Percentiles rank a stretch among this genome's conserved stretches.
These are phyloP conservation scores for Papiliotrema terrestris DNA, from an alignment of 1,284 basidiomycete species.

Conservation along the genomic window DNA sequence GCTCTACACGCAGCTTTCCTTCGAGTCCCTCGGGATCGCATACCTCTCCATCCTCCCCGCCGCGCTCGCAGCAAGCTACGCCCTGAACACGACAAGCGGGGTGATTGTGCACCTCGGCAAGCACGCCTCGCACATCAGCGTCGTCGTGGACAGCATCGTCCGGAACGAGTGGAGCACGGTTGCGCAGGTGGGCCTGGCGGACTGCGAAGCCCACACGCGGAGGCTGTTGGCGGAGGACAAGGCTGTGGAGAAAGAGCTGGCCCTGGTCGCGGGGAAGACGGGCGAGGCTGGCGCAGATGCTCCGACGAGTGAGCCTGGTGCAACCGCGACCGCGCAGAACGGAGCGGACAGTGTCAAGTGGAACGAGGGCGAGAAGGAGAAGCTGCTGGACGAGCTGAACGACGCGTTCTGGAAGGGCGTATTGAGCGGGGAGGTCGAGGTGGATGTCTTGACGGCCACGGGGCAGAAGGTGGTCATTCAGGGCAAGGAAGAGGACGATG, in stretches of 20 bases:
- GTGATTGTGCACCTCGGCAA: constrained; percentile 81
- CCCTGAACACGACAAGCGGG: constrained; percentile 72
- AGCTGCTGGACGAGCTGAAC: constrained; percentile 33
- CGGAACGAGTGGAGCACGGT: constrained; percentile 60
- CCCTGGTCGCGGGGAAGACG: constrained; percentile 52
- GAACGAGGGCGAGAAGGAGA: constrained; percentile 26
- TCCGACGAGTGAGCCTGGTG: not conserved
- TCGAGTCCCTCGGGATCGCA: constrained; percentile 92
- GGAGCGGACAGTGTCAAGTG: not conserved
- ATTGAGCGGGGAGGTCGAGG: constrained; percentile 34
- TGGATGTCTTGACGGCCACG: constrained; percentile 34
- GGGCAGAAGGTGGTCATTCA: constrained; percentile 14
- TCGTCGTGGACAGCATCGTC: constrained; percentile 70
- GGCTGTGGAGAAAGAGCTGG: constrained; percentile 60
- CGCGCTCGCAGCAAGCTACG: constrained; percentile 78
- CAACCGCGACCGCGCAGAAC: too few species aligned
- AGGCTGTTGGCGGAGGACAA: constrained; percentile 64
- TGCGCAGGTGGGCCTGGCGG: constrained; percentile 63
- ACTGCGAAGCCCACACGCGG: constrained; percentile 74
- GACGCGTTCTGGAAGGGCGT: constrained; percentile 39
- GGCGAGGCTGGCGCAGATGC: constrained; percentile 17
- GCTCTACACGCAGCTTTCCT: constrained; percentile 84
- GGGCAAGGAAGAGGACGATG: constrained; percentile 62
- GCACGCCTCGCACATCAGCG: constrained; percentile 65
- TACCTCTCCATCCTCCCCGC: constrained; percentile 79